Evolutionary conservation across 2,329 filamentous ascomycete species (phyloP).

Genomic region (Periconia digitata): DNA sequence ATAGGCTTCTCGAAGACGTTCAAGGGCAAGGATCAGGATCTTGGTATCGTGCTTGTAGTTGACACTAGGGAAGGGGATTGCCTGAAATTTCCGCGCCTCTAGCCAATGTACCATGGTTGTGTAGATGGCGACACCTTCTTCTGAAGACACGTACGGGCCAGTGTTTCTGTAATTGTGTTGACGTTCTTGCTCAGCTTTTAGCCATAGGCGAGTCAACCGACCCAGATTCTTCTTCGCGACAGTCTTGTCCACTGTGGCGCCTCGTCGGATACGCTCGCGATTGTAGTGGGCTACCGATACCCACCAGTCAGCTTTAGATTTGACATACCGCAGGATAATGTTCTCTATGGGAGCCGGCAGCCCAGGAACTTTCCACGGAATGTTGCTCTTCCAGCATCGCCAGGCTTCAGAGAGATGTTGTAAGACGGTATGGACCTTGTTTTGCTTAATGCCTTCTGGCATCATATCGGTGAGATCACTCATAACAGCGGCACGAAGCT

Average conservation of each 20-base stretch:
- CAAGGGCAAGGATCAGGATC: conserved; percentile 92
- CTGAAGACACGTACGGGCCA: conserved; percentile 95
- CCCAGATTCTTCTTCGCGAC: conserved; percentile 99
- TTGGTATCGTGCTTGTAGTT: conserved; percentile 99
- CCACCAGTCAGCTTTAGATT: conserved; percentile 99
- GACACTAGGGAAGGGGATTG: conserved; percentile 97
- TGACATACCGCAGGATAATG: conserved; percentile 97
- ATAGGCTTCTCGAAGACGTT: conserved; percentile 91
- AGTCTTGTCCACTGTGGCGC: conserved; percentile 97
- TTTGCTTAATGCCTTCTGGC: conserved; percentile 99
- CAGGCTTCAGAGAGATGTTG: conserved; percentile 98
- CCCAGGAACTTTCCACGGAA: conserved; percentile 98
- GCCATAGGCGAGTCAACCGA: conserved; percentile 89
- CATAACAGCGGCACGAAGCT: conserved; percentile 97
- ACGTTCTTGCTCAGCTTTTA: conserved; percentile 96
- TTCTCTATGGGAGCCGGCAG: conserved; percentile 97
- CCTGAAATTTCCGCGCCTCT: conserved; percentile 96
- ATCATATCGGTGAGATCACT: conserved; percentile 99
- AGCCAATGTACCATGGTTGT: conserved; percentile 99
- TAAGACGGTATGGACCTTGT: conserved; percentile 96
- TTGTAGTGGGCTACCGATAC: conserved; percentile 99
- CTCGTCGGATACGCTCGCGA: conserved; percentile 91
- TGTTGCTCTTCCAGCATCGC: conserved; percentile 99
- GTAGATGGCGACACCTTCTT: conserved; percentile 98
- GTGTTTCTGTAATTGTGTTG: conserved; percentile 99